A percentile compares a stretch with the other conserved stretches of the same genome.
These are phyloP conservation scores for Plasmopara muralis DNA, from an alignment of 352 stramenopile genomes.

Conservation along the genomic window DNA sequence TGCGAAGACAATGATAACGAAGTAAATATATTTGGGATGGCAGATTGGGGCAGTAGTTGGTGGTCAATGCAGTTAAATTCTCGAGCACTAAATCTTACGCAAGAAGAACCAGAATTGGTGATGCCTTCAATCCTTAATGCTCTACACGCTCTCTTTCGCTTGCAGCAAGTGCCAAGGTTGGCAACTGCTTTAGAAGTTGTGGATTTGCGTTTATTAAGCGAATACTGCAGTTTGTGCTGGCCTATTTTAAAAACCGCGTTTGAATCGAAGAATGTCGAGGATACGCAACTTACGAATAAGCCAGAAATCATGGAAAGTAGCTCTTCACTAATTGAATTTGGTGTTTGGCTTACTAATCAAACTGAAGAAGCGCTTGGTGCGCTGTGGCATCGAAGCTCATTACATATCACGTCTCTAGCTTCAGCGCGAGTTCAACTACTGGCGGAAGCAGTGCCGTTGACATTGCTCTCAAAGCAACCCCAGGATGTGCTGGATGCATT, in stretches of 20 bases:
- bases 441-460: conserved; percentile 4
- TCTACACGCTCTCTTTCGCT: conserved; percentile 48
- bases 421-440: conserved; percentile 33
- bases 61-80: conserved; percentile 28
- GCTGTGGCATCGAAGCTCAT: conserved; percentile 30
- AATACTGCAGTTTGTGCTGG: conserved; percentile 18
- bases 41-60: conserved; percentile 31
- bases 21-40: conserved; percentile 3
- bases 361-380: conserved; percentile 34
- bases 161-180: conserved; percentile 38
- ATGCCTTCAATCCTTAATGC: conserved; percentile 40
- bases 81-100: conserved; percentile 18
- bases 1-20: conserved; percentile 19
- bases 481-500: conserved; percentile 16
- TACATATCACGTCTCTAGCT: conserved; percentile 30
- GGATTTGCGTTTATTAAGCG: conserved; percentile 37
- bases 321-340: conserved; percentile 19
- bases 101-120: conserved; percentile 31
- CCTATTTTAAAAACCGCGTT: not conserved
- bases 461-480: not conserved
- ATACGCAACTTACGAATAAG: not conserved
- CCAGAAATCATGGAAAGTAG: conserved; percentile 11
- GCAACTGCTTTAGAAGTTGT: conserved; percentile 30
- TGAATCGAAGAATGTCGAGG: conserved; percentile 1
- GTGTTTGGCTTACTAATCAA: conserved; percentile 38